Percentiles rank a stretch among this genome's conserved stretches.
Conservation (phyloP, 164 flowering plant species). For the Stephania yunnanensis region DNA sequence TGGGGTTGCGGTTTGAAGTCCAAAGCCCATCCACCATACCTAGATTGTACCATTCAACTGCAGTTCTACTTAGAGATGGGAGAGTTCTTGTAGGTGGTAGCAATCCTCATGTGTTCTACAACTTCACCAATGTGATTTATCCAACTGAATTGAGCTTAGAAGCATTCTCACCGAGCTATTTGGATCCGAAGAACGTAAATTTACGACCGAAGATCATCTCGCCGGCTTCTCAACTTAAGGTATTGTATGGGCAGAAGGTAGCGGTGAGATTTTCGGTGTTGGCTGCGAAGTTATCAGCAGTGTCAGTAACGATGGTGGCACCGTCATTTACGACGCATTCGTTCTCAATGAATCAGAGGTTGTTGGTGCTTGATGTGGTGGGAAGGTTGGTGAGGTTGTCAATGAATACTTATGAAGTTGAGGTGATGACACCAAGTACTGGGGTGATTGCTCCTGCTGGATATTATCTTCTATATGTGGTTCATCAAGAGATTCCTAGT, state of each 20-base stretch:
- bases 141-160: conserved; percentile 55
- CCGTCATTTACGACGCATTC: conserved; percentile 53
- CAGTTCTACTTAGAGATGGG: conserved; percentile 44
- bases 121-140: conserved; percentile 27
- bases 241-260: conserved; percentile 23
- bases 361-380: conserved; percentile 25
- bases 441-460: conserved; percentile 42
- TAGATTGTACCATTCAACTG: conserved; percentile 47
- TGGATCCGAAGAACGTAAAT: conserved; percentile 11
- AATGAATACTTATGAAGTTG: conserved; percentile 9
- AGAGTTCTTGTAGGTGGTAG: conserved; percentile 52
- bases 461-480: conserved; percentile 36
- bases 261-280: conserved; percentile 23
- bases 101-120: conserved; percentile 36
- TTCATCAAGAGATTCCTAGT: conserved; percentile 36
- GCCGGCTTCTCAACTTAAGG: conserved; percentile 18
- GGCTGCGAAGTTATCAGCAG: not conserved
- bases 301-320: conserved; percentile 40
- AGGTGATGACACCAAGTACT: conserved; percentile 28
- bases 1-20: conserved; percentile 30
- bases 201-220: conserved; percentile 28
- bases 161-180: conserved; percentile 41
- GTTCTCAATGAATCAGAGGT: conserved; percentile 45
- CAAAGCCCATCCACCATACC: conserved; percentile 33
- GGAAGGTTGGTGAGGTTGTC: not conserved